Evolutionary conservation across 495 filamentous ascomycete species (phyloP), one percentile per base, ranked within the genome.

Genomic region (Beverwykella pulmonaria): DNA sequence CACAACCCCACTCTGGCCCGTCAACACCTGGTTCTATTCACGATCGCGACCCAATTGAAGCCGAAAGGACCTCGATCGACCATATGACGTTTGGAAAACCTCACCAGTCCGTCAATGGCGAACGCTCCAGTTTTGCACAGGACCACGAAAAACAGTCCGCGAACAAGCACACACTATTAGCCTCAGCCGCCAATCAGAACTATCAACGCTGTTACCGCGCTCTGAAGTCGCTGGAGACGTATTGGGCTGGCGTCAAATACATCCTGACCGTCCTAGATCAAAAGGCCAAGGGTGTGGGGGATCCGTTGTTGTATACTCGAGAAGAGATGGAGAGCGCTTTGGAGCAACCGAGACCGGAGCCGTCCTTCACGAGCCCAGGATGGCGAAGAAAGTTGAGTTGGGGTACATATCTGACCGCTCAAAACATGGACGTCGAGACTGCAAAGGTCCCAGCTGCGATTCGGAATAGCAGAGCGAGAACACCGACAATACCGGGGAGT

Each of bases 181-280:
- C 88, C 0, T 87, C 87, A 20, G 88, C 87, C 14, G 90, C 90
- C 7, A 90, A 86, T 54, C 85, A 90, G 65, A 90, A 93, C 64
- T 95, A 93, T 68, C 87, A 92, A 61, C 81, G 84, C 14, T 95
- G 91, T 70, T 92, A 92, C 68, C 90, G 92, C 71, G 88, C 90
- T 1, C 73, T 95, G 20, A 85, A 90, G 69, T 84, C 89, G 53
- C 77, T 93, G 30, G 86, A 92, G 59, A 80, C 83, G 1, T 92
- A 92, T 72, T 95, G 91, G 91, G 87, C 87, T 58, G 91, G 91
- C 1, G 88, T 90, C n/a, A 84, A 86, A 54, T 95, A 95, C 75
- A 95, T 95, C 39, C 78, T 95, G 20, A 91, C 88, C 1, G 90
- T 90, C 1, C 76, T 95, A n/a, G 89, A 95, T 72, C 90, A 93